Percentiles rank a stretch among this genome's conserved stretches.
phyloP scores from a whole-genome alignment of 2,329 filamentous ascomycete genomes.

The Fusarium odoratissimum region DNA sequence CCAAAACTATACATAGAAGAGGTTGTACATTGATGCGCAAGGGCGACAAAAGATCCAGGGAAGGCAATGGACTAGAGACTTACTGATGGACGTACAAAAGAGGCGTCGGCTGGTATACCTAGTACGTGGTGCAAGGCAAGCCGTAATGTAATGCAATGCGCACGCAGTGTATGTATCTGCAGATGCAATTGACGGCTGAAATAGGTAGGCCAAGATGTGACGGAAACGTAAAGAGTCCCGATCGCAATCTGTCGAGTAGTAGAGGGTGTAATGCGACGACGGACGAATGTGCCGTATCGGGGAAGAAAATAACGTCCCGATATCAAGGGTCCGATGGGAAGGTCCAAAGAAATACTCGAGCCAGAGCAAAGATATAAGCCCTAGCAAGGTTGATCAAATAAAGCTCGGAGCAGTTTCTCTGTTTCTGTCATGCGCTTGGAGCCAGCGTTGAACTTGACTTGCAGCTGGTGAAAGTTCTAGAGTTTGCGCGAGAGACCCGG shows the following conservation, averaged over 20 bases:
- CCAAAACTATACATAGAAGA: constrained; percentile 9
- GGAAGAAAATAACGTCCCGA: constrained; percentile 22
- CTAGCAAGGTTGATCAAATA: constrained; percentile 13
- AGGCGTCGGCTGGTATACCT: constrained; percentile 16
- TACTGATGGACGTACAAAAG: constrained; percentile 33
- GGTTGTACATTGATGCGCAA: constrained; percentile 27
- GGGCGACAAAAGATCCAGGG: background rate
- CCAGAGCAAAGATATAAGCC: constrained; percentile 6
- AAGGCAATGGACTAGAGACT: constrained; percentile 11
- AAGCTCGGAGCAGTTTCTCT: constrained; percentile 8
- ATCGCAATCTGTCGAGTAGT: constrained; percentile 17
- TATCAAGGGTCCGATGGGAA: constrained; percentile 18
- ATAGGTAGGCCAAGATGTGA: constrained; percentile 3
- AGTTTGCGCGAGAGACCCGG: constrained; percentile 12
- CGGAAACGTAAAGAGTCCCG: constrained; percentile 30
- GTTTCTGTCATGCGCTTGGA: background rate
- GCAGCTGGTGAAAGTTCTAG: constrained; percentile 2
- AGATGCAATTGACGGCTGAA: constrained; percentile 15
- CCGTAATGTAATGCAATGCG: constrained; percentile 17
- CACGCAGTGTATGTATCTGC: constrained; percentile 2
- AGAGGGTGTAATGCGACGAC: constrained; percentile 40
- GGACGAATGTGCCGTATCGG: constrained; percentile 37
- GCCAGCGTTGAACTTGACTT: background rate
- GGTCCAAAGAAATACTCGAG: constrained; percentile 13
- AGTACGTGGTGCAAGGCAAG: constrained; percentile 30